Evolutionary conservation across 345 rosid species (phyloP).

Genomic region (Triadica sebifera): DNA sequence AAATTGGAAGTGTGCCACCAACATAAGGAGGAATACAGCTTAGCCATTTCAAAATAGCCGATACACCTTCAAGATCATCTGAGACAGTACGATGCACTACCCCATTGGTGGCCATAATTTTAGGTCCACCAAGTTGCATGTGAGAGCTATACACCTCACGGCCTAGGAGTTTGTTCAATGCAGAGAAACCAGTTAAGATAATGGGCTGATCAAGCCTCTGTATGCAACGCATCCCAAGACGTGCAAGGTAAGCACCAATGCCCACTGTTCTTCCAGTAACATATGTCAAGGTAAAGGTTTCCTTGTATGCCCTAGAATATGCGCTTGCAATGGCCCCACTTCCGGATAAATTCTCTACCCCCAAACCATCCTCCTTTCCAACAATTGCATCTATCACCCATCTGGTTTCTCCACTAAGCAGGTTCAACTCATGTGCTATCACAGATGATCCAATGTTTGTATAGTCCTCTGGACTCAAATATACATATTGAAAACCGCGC

Average conservation of each 20-base stretch:
- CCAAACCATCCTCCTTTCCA: conserved; percentile 96
- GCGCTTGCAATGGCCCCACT: conserved; percentile 99
- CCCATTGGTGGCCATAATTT: conserved; percentile 98
- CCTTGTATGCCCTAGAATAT: conserved; percentile 92
- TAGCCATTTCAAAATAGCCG: conserved; percentile 90
- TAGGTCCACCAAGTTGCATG: conserved; percentile 99
- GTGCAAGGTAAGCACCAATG: conserved; percentile 97
- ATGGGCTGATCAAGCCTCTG: conserved; percentile 99
- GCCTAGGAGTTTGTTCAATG: conserved; percentile 95
- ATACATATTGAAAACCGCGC: conserved; percentile 86
- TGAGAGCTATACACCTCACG: conserved; percentile 99
- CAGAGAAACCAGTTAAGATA: conserved; percentile 96
- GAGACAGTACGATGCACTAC: conserved; percentile 97
- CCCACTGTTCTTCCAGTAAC: conserved; percentile 98
- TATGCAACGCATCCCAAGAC: conserved; percentile 98
- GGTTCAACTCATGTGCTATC: conserved; percentile 82
- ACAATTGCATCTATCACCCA: conserved; percentile 94
- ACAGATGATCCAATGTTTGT: conserved; percentile 69
- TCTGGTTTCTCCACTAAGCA: conserved; percentile 70
- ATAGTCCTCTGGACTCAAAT: conserved; percentile 78
- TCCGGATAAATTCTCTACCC: conserved; percentile 93
- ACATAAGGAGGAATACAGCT: conserved; percentile 77
- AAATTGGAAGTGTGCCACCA: conserved; percentile 82
- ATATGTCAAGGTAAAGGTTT: conserved; percentile 90
- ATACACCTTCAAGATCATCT: conserved; percentile 95